Evolutionary conservation across 805 yeast species (phyloP).

Genomic region (Ogataea trehalophila): DNA sequence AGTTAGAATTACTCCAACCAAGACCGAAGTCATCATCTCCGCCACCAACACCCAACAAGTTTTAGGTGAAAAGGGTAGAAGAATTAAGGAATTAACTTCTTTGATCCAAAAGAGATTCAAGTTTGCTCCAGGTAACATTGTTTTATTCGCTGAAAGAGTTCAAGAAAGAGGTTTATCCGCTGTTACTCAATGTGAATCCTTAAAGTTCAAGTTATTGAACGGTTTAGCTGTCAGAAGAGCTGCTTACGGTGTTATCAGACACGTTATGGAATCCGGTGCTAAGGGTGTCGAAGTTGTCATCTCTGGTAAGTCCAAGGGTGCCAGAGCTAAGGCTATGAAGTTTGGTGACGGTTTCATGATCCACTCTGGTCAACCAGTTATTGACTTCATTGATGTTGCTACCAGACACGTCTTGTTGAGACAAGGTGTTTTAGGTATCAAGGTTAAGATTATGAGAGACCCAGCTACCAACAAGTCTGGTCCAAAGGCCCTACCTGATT

Average conservation of each 20-base stretch:
- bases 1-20: slow-evolving; percentile 97
- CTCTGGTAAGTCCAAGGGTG: slow-evolving; percentile 99
- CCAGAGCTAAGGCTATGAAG: slow-evolving; percentile 99
- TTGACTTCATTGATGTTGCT: slow-evolving; percentile 97
- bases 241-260: slow-evolving; percentile 99
- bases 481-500: slow-evolving; percentile 93
- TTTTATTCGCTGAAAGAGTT: slow-evolving; percentile 97
- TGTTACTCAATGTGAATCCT: slow-evolving; percentile 99
- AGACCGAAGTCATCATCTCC: slow-evolving; percentile 97
- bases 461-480: slow-evolving; percentile 82
- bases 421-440: slow-evolving; percentile 99
- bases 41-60: slow-evolving; percentile 99
- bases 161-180: slow-evolving; percentile 99
- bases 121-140: slow-evolving; percentile 88
- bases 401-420: slow-evolving; percentile 99
- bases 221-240: slow-evolving; percentile 99
- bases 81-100: slow-evolving; percentile 97
- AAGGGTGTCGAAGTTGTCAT: slow-evolving; percentile 99
- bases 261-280: slow-evolving; percentile 99
- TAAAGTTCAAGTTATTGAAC: slow-evolving; percentile 94
- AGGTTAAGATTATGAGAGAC: slow-evolving; percentile 99
- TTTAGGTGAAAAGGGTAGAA: slow-evolving; percentile 99
- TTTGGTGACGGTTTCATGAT: slow-evolving; percentile 99
- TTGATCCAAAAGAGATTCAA: slow-evolving; percentile 98
- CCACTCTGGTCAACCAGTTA: slow-evolving; percentile 99